These are phyloP conservation scores for Leccinellum luteum DNA, from an alignment of 768 basidiomycete genomes.

Conservation along the genomic window DNA sequence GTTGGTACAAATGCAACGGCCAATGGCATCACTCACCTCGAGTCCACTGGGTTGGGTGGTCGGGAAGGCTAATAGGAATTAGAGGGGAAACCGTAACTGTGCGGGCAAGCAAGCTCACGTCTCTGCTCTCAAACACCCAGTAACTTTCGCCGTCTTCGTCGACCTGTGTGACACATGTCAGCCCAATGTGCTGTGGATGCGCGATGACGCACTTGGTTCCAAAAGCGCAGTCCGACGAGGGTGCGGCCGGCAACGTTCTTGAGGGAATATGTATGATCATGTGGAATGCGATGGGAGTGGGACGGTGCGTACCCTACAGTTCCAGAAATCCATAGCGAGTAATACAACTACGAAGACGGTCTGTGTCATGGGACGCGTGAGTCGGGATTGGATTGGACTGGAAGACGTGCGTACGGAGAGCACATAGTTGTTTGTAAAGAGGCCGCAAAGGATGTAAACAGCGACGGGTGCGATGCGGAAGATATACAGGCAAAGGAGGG, in stretches of 20 bases:
- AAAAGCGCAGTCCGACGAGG: constrained; percentile 92
- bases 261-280: constrained; percentile 1
- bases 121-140: constrained; percentile 98
- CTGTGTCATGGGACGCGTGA: constrained; percentile 31
- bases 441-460: constrained; percentile 91
- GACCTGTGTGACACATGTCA: constrained; percentile 47
- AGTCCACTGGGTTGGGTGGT: constrained; percentile 85
- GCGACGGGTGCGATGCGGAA: constrained; percentile 87
- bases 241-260: constrained; percentile 94
- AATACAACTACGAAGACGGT: constrained; percentile 92
- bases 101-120: constrained; percentile 52
- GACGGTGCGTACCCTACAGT: constrained; percentile 65
- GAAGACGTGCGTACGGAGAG: constrained; percentile 63
- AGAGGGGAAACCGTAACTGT: constrained; percentile 4
- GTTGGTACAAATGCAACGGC: constrained; percentile 3
- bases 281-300: neutral
- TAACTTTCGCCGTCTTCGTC: constrained; percentile 95
- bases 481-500: constrained; percentile 84
- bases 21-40: constrained; percentile 53
- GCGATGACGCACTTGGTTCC: constrained; percentile 73
- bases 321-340: constrained; percentile 98
- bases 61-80: constrained; percentile 63
- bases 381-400: neutral
- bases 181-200: neutral
- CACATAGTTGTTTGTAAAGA: constrained; percentile 88